Evolutionary conservation across 352 stramenopile genomes (phyloP), one percentile per base, ranked within the genome.

Genomic region (Elongisporangium anandrum): DNA sequence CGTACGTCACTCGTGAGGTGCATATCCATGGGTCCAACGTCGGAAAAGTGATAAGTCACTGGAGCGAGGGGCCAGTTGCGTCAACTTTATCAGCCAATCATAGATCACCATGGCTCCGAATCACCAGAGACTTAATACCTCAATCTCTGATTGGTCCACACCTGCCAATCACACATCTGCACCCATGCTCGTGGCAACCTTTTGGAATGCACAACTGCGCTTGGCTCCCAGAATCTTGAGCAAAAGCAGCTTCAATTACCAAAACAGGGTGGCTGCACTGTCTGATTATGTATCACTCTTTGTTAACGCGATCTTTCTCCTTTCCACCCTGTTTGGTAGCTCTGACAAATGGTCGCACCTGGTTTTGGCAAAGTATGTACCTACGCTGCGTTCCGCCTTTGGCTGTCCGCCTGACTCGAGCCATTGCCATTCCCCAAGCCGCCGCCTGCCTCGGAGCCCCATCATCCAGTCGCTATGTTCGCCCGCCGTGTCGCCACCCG

Each of bases 401-500:
- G 24, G 24, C 24, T 7, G 24, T 34, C 29, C 29, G 29, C 29
- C 29, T 41, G 29, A 41, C 29, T 13, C 13, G 29, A 41, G 29
- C 29, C 29, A 41, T 41, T 41, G 29, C 9, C 29, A 41, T 41
- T 41, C 29, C 29, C 29, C 61, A 29, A 53, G 50, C 41, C 71
- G 71, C 54, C 71, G 65, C 47, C 59, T 79, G 65, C 47, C 59
- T 79, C 12, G 54, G 13, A 9, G 19, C 59, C 12, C 57, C 60
- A 65, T 53, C 65, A 64, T 55, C 57, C 65, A 16, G 56, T 64
- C 63, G 64, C 38, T 5, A 72, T 72, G 65, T 52, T 72, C 38
- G 57, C 65, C n/a, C 61, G 61, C 48, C 68, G 57, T 24, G 41
- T 72, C 10, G 16, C 68, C 23, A 56, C 65, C 54, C 34, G 57